Base-by-base conservation (phyloP, 768 basidiomycete species). In the Podaxis pistillaris region DNA sequence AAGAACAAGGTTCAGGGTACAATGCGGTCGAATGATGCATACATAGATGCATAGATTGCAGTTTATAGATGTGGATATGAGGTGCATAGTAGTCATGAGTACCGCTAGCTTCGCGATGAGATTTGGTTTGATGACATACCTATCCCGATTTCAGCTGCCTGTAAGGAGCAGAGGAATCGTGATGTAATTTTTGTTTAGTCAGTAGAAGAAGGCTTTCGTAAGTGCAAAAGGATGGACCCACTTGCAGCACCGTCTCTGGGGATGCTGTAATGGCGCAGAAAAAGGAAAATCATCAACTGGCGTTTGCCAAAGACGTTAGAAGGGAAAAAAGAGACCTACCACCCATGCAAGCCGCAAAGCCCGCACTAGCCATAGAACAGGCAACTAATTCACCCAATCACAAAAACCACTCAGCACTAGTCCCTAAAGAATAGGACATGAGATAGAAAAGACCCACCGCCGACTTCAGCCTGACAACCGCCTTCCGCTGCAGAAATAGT, bases 401-500 rank as follows among this genome's bases (percentile, higher is more conserved):
- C 37, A 19, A 44, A 5, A 49, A 52, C 30, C 51, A 60, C 44
- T 13, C 53, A 49, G 37, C 17, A 33, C n/a, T 17, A 56, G 54
- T 30, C 33, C 36, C 30, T 1, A 33, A 49, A 49, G 28, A 41
- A 5, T 28, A 30, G 40, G 44, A 56, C 37, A 24, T 56, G 28
- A 33, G 8, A 19, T 33, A 33, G 33, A 56, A 49, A 69, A 77
- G 33, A 70, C 59, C 12, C 22, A 90, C 90, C 90, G 72, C 96
- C 96, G 3, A 98, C 96, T 78, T 96, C 94, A 19, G 94, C 94
- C 77, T 94, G 93, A 73, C 94, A 96, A 11, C 88, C 94, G 19
- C 96, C 96, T 75, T 98, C 96, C 0, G 96, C 95, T 13, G 96
- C 96, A 52, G 91, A 93, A 56, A 98, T 97, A 1, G 96, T 96